phyloP scores from a whole-genome alignment of 1,284 basidiomycete genomes.

The Papiliotrema laurentii region DNA sequence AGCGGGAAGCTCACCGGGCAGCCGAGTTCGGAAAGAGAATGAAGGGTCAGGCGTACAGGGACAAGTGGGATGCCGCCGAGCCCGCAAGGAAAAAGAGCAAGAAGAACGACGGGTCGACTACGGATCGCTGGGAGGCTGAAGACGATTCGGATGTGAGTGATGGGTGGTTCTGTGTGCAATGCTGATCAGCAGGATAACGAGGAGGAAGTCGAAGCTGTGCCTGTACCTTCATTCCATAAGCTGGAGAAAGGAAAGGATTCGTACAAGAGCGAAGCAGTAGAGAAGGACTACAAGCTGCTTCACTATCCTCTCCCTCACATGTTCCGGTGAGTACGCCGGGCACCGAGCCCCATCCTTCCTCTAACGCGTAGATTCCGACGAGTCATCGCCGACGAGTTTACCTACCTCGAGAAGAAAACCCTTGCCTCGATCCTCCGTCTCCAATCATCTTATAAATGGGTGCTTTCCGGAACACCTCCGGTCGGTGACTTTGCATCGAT shows the following conservation, averaged over 20 bases:
- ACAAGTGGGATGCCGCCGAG: constrained; percentile 29
- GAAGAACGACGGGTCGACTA: constrained; percentile 11
- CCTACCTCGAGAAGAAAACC: constrained; percentile 77
- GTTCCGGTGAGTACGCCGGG: constrained; percentile 57
- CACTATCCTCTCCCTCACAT: constrained; percentile 79
- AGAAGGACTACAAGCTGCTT: constrained; percentile 72
- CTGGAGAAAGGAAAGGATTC: constrained; percentile 22
- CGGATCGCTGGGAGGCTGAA: constrained; percentile 38
- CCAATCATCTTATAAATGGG: constrained; percentile 78
- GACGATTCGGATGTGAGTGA: constrained; percentile 49
- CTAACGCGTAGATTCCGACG: constrained; percentile 59
- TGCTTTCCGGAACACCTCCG: constrained; percentile 93
- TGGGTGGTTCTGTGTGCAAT: neutral
- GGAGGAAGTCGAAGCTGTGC: constrained; percentile 21
- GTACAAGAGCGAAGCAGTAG: constrained; percentile 55
- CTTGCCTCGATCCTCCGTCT: constrained; percentile 73
- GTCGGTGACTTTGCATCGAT: constrained; percentile 85
- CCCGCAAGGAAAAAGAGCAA: constrained; percentile 53
- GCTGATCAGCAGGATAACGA: constrained; percentile 10
- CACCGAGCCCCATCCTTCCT: neutral
- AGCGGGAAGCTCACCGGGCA: constrained; percentile 36
- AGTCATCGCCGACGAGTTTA: constrained; percentile 90
- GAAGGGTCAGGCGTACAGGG: constrained; percentile 40
- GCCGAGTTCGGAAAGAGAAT: constrained; percentile 41
- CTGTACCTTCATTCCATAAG: constrained; percentile 29